Evolutionary conservation across 176 grass and related monocot species (phyloP).

Genomic region (Zoysia japonica): DNA sequence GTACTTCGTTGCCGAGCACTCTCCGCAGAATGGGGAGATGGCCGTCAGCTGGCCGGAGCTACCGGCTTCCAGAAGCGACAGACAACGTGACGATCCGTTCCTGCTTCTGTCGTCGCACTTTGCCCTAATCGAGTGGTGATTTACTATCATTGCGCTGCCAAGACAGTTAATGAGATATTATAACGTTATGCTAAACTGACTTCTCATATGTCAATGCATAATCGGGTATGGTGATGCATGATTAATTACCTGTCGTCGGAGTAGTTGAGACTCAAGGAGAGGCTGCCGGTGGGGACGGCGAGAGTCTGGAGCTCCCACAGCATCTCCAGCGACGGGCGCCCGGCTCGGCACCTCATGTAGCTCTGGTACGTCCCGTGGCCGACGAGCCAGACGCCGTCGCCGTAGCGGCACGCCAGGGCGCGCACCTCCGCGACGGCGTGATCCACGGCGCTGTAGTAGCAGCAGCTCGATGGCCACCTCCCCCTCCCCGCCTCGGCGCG

Average conservation of each 20-base stretch:
- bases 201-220: too few species aligned
- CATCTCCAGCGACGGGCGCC: constrained; percentile 62
- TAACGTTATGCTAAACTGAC: too few species aligned
- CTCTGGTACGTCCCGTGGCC: constrained; percentile 65
- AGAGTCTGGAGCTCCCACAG: constrained; percentile 69
- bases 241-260: too few species aligned
- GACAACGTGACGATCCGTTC: constrained; percentile 32
- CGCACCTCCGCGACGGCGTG: constrained; percentile 67
- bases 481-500: constrained; percentile 37
- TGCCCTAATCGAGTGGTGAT: not conserved
- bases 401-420: constrained; percentile 43
- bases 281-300: constrained; percentile 42
- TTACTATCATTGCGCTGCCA: constrained; percentile 8
- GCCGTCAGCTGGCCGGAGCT: constrained; percentile 22
- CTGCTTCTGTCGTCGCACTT: constrained; percentile 1
- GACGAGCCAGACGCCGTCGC: constrained; percentile 59
- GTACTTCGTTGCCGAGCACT: not conserved
- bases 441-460: constrained; percentile 62
- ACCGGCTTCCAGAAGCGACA: constrained; percentile 38
- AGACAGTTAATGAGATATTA: not conserved
- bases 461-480: constrained; percentile 7
- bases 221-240: too few species aligned
- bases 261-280: too few species aligned
- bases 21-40: constrained; percentile 15
- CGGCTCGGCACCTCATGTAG: constrained; percentile 62